A percentile compares a stretch with the other conserved stretches of the same genome.
Evolutionary conservation across 2,329 filamentous ascomycete genomes (phyloP).

Genomic region (Paecilomyces formosus): DNA sequence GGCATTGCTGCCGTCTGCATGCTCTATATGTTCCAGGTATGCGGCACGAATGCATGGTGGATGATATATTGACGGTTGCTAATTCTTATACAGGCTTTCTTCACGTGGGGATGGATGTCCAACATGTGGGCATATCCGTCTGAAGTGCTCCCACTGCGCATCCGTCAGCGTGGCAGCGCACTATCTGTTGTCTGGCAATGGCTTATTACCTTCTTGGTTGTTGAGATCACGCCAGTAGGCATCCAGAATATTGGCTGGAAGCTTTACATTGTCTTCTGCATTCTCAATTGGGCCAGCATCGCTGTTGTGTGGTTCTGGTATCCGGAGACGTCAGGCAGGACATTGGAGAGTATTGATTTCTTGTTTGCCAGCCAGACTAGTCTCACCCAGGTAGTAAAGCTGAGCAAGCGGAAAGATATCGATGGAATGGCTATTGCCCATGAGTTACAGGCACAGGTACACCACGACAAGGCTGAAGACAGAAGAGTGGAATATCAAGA

Average conservation of each 20-base stretch:
- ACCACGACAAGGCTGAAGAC: slow-evolving; percentile 6
- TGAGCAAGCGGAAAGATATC: slow-evolving; percentile 7
- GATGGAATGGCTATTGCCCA: slow-evolving; percentile 7
- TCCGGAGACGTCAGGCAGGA: slow-evolving; percentile 15
- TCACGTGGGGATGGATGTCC: slow-evolving; percentile 11
- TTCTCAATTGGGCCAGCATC: slow-evolving; percentile 39
- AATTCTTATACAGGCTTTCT: slow-evolving; percentile 5
- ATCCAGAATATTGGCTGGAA: slow-evolving; percentile 28
- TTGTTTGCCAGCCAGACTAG: slow-evolving; percentile 8
- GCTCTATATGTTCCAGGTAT: slow-evolving; percentile 10
- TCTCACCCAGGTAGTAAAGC: slow-evolving; percentile 7
- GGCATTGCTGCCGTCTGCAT: slow-evolving; percentile 7
- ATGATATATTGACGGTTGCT: not conserved
- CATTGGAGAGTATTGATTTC: slow-evolving; percentile 21
- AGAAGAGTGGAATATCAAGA: slow-evolving; percentile 3
- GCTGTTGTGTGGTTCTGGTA: slow-evolving; percentile 35
- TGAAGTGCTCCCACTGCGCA: slow-evolving; percentile 7
- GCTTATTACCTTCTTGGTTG: slow-evolving; percentile 15
- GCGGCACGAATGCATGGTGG: not conserved
- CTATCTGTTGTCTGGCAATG: slow-evolving; percentile 9
- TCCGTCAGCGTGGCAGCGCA: slow-evolving; percentile 5
- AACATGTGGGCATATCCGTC: slow-evolving; percentile 10
- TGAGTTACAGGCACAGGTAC: slow-evolving; percentile 6
- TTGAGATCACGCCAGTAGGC: slow-evolving; percentile 34
- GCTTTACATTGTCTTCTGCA: slow-evolving; percentile 34